A percentile compares a stretch with the other conserved stretches of the same genome.
Evolutionary conservation across 2,329 filamentous ascomycete genomes (phyloP).

Genomic region (Myrmaecium sp.): DNA sequence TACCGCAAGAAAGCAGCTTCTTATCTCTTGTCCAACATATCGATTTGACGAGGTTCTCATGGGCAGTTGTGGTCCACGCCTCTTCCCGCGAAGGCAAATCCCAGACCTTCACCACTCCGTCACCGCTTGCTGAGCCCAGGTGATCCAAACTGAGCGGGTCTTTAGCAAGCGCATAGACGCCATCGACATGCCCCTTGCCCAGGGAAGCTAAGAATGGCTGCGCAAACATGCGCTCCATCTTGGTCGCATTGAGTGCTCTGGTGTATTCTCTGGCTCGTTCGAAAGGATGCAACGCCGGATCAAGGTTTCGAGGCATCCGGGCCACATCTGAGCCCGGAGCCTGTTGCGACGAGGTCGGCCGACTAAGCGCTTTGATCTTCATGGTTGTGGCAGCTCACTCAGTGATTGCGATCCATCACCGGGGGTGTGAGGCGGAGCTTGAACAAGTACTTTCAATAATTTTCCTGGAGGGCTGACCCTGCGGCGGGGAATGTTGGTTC

Average conservation of each 20-base stretch:
- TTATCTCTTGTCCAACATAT: constrained; percentile 76
- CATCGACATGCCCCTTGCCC: constrained; percentile 81
- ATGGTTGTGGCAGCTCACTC: too few relatives aligned
- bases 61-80: constrained; percentile 62
- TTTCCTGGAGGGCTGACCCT: too few relatives aligned
- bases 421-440: too few relatives aligned
- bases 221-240: constrained; percentile 84
- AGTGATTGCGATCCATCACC: too few relatives aligned
- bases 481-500: too few relatives aligned
- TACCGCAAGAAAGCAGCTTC: constrained; percentile 73
- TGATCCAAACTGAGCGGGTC: constrained; percentile 20
- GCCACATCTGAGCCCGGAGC: constrained; percentile 48
- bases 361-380: constrained; percentile 43
- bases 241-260: constrained; percentile 65
- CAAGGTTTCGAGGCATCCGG: constrained; percentile 53
- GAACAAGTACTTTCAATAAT: too few relatives aligned
- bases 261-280: constrained; percentile 79
- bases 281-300: constrained; percentile 78
- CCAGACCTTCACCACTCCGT: constrained; percentile 87
- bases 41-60: constrained; percentile 87
- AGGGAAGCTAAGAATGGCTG: constrained; percentile 74
- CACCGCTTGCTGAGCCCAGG: constrained; percentile 39
- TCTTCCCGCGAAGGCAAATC: constrained; percentile 58
- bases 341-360: constrained; percentile 47
- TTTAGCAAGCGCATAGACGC: constrained; percentile 36